Conservation (phyloP, 2,329 filamentous ascomycete genomes). For the Paraphoma chrysanthemicola region DNA sequence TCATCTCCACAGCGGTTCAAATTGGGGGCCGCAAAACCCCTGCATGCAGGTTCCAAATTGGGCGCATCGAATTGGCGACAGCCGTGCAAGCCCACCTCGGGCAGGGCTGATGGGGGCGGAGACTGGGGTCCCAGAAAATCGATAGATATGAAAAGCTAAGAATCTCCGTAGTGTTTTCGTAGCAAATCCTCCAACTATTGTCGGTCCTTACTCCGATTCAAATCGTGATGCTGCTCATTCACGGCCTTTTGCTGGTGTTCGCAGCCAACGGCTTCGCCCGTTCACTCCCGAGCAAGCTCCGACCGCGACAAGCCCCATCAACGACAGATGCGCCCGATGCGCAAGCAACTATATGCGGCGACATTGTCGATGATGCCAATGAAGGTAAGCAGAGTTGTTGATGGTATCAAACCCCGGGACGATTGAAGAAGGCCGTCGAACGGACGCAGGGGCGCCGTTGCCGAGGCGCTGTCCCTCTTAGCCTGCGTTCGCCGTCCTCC, state of each 20-base stretch:
- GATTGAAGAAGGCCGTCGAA: not conserved
- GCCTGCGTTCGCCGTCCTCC: not conserved
- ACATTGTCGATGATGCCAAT: slow-evolving; percentile 13
- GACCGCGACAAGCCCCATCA: slow-evolving; percentile 9
- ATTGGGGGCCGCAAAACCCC: not conserved
- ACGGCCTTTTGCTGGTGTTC: not conserved
- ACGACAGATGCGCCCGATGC: slow-evolving; percentile 4
- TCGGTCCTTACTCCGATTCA: not conserved
- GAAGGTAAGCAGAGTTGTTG: slow-evolving; percentile 8
- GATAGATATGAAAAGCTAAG: not conserved
- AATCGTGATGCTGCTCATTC: not conserved
- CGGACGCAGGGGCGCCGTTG: not conserved
- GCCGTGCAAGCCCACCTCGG: not conserved
- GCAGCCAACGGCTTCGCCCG: slow-evolving; percentile 4
- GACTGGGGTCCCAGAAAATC: not conserved
- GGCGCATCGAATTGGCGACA: not conserved
- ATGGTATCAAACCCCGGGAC: no score
- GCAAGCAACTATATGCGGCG: slow-evolving; percentile 17
- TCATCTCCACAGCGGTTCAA: not conserved
- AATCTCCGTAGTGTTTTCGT: not conserved
- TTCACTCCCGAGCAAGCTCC: slow-evolving; percentile 8
- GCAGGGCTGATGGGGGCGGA: not conserved
- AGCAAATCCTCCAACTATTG: not conserved
- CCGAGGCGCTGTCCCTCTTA: not conserved
- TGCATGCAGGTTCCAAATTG: not conserved